Evolutionary conservation across 805 yeast species (phyloP).

Genomic region (Nakazawaea siamensis): DNA sequence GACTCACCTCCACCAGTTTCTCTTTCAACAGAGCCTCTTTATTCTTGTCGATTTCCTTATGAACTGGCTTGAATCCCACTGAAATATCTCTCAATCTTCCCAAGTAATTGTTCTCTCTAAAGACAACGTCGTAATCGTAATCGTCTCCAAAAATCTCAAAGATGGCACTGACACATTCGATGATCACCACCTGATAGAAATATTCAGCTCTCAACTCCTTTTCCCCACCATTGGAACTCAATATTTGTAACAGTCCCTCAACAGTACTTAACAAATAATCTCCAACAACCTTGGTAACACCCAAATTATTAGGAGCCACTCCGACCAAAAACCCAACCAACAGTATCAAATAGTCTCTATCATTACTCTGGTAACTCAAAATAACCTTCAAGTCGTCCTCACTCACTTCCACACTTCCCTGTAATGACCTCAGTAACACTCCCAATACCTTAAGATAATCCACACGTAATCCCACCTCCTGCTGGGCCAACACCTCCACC

Average conservation of each 20-base stretch:
- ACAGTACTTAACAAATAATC: slow-evolving; percentile 4
- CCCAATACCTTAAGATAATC: slow-evolving; percentile 28
- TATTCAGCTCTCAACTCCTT: slow-evolving; percentile 1
- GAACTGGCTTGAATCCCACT: slow-evolving; percentile 40
- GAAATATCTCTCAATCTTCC: slow-evolving; percentile 30
- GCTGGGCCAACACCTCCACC: slow-evolving; percentile 1
- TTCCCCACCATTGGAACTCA: not conserved
- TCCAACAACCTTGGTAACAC: slow-evolving; percentile 1
- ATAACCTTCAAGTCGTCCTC: slow-evolving; percentile 21
- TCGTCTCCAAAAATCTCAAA: slow-evolving; percentile 78
- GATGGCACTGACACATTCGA: slow-evolving; percentile 56
- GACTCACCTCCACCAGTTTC: slow-evolving; percentile 57
- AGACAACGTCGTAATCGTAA: slow-evolving; percentile 62
- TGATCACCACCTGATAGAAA: slow-evolving; percentile 21
- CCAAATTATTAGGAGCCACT: slow-evolving; percentile 13
- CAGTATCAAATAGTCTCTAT: slow-evolving; percentile 11
- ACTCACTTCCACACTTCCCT: slow-evolving; percentile 24
- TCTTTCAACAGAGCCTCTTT: slow-evolving; percentile 46
- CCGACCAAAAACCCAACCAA: slow-evolving; percentile 18
- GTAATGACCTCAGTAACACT: slow-evolving; percentile 29
- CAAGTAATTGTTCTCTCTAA: slow-evolving; percentile 45
- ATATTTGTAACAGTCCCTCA: not conserved
- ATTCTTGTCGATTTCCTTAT: slow-evolving; percentile 63
- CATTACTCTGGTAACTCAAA: slow-evolving; percentile 13
- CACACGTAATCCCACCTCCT: slow-evolving; percentile 17